phyloP scores from a whole-genome alignment of 495 filamentous ascomycete genomes.

The Aspergillus bridgeri region DNA sequence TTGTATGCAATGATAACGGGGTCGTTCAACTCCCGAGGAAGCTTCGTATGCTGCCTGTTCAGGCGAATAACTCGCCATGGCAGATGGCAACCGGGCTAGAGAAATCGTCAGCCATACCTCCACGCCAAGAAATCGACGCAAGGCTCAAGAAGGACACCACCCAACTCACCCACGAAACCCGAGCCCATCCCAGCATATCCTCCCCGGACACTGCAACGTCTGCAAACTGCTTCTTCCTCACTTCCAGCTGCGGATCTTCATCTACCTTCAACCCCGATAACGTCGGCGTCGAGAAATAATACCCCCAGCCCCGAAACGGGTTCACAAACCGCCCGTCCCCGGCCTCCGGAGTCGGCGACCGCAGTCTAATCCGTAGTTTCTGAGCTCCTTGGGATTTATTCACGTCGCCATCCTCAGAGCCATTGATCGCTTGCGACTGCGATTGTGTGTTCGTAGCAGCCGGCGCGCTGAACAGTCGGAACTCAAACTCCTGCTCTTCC shows the following conservation, averaged over 20 bases:
- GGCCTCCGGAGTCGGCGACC: slow-evolving; percentile 36
- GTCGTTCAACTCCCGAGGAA: slow-evolving; percentile 25
- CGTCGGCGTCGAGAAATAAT: slow-evolving; percentile 39
- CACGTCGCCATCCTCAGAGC: slow-evolving; percentile 1
- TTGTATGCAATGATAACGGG: slow-evolving; percentile 21
- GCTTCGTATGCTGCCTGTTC: slow-evolving; percentile 38
- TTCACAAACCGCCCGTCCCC: slow-evolving; percentile 41
- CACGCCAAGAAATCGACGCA: not conserved
- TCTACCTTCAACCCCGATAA: slow-evolving; percentile 14
- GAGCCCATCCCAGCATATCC: slow-evolving; percentile 34
- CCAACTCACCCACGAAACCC: slow-evolving; percentile 38
- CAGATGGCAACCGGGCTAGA: slow-evolving; percentile 40
- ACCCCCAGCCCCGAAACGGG: slow-evolving; percentile 43
- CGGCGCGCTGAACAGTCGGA: slow-evolving; percentile 43
- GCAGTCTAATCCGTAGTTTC: slow-evolving; percentile 41
- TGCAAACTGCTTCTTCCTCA: slow-evolving; percentile 34
- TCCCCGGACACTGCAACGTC: slow-evolving; percentile 40
- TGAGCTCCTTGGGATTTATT: slow-evolving; percentile 19
- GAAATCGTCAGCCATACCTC: slow-evolving; percentile 2
- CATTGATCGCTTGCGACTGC: not conserved
- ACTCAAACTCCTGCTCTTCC: slow-evolving; percentile 48
- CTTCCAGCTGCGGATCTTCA: slow-evolving; percentile 11
- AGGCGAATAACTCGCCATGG: slow-evolving; percentile 44
- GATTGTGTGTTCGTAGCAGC: slow-evolving; percentile 12
- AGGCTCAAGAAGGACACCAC: not conserved